phyloP scores from a whole-genome alignment of 805 yeast species.

The Suhomyces pyralidae region DNA sequence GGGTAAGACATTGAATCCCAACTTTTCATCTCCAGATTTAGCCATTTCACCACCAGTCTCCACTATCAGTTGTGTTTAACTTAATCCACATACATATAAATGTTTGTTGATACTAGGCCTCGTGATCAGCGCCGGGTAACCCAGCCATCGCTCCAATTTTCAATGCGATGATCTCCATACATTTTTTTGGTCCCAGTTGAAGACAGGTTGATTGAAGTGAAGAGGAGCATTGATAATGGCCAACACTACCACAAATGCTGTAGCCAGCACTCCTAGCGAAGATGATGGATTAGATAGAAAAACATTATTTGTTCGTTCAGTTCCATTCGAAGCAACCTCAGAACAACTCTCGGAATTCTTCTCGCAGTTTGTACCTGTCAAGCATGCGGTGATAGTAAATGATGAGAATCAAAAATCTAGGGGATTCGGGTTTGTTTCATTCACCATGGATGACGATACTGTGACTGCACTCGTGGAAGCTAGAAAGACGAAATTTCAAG shows the following conservation, averaged over 20 bases:
- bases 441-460: conserved; percentile 82
- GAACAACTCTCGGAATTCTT: conserved; percentile 82
- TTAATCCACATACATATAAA: not conserved
- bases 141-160: not conserved
- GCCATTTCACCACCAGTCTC: not conserved
- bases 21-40: not conserved
- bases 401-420: conserved; percentile 74
- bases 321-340: conserved; percentile 77
- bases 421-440: conserved; percentile 96
- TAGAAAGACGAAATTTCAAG: conserved; percentile 63
- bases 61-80: not conserved
- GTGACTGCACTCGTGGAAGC: conserved; percentile 66
- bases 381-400: conserved; percentile 87
- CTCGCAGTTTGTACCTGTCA: conserved; percentile 90
- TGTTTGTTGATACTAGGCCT: conserved; percentile 1
- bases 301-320: conserved; percentile 81
- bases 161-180: conserved; percentile 5
- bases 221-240: conserved; percentile 1
- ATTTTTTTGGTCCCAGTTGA: not conserved
- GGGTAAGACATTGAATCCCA: conserved; percentile 29
- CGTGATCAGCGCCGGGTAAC: conserved; percentile 6
- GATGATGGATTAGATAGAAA: conserved; percentile 47
- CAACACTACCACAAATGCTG: not conserved
- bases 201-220: not conserved
- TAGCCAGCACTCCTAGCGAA: not conserved